These are phyloP conservation scores for Agastache rugosa DNA, from an alignment of 257 asterid species.

Conservation along the genomic window DNA sequence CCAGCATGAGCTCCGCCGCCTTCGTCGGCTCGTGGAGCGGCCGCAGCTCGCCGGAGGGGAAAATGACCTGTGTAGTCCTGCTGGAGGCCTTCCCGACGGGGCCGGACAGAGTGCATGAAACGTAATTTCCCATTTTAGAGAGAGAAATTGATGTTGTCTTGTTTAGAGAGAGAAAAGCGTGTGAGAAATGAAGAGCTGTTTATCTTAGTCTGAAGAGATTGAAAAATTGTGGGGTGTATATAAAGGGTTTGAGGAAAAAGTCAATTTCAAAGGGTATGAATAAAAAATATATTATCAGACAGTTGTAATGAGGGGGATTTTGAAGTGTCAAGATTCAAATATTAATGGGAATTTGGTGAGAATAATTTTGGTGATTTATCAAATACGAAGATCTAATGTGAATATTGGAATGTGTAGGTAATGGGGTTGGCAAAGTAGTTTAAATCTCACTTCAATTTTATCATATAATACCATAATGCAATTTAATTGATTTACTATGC, in stretches of 20 bases:
- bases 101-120: constrained; percentile 46
- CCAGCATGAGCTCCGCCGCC: constrained; percentile 69
- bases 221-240: constrained; percentile 27
- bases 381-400: constrained; percentile 17
- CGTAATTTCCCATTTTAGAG: constrained; percentile 52
- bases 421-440: constrained; percentile 15
- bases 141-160: not conserved
- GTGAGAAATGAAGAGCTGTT: not conserved
- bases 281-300: constrained; percentile 27
- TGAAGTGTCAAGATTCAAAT: constrained; percentile 6
- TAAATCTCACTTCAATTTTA: not conserved
- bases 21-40: constrained; percentile 43
- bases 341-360: constrained; percentile 29
- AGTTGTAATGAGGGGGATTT: constrained; percentile 37
- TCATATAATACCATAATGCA: too few relatives aligned
- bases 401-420: constrained; percentile 3
- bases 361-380: constrained; percentile 11
- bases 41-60: constrained; percentile 65
- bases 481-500: too few relatives aligned
- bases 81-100: constrained; percentile 36
- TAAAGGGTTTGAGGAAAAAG: constrained; percentile 44
- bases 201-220: constrained; percentile 2
- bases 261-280: constrained; percentile 37
- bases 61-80: constrained; percentile 52
- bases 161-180: constrained; percentile 18